These are phyloP conservation scores for Termitomyces sp. DNA, from an alignment of 768 basidiomycete species.

Conservation along the genomic window DNA sequence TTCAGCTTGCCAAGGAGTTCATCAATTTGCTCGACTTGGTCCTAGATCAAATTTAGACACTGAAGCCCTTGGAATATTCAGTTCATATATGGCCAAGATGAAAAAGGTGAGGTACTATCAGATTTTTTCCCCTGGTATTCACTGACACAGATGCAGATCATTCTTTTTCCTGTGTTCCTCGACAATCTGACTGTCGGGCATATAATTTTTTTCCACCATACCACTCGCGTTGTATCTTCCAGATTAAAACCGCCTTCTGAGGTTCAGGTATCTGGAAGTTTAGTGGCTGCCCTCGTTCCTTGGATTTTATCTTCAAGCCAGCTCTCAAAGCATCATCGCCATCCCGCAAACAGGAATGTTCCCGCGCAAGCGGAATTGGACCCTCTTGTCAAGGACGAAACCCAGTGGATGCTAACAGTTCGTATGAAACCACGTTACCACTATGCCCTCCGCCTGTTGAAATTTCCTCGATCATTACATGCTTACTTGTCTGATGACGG, in stretches of 20 bases:
- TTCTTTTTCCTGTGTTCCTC: constrained; percentile 39
- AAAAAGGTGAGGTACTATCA: constrained; percentile 33
- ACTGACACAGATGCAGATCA: constrained; percentile 31
- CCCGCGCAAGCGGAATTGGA: constrained; percentile 15
- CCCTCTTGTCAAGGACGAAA: constrained; percentile 11
- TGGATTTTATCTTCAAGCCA: constrained; percentile 34
- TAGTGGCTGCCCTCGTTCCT: constrained; percentile 43
- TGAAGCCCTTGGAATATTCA: constrained; percentile 32
- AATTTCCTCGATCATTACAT: constrained; percentile 42
- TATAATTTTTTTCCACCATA: constrained; percentile 49
- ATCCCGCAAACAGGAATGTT: constrained; percentile 10
- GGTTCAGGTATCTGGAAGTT: constrained; percentile 19
- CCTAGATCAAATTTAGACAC: constrained; percentile 34
- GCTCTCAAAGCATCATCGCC: constrained; percentile 22
- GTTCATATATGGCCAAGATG: constrained; percentile 38
- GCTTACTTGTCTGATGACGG: constrained; percentile 34
- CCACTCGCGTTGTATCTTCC: constrained; percentile 25
- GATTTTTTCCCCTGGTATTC: background rate
- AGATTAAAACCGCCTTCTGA: constrained; percentile 36
- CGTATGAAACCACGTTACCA: constrained; percentile 24
- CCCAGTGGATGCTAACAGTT: constrained; percentile 18
- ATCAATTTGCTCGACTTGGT: constrained; percentile 49
- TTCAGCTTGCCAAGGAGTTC: constrained; percentile 39
- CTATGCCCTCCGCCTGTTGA: constrained; percentile 34
- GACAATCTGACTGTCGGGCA: constrained; percentile 44